phyloP scores from a whole-genome alignment of 2,329 filamentous ascomycete species.

The Ascochyta koolunga region DNA sequence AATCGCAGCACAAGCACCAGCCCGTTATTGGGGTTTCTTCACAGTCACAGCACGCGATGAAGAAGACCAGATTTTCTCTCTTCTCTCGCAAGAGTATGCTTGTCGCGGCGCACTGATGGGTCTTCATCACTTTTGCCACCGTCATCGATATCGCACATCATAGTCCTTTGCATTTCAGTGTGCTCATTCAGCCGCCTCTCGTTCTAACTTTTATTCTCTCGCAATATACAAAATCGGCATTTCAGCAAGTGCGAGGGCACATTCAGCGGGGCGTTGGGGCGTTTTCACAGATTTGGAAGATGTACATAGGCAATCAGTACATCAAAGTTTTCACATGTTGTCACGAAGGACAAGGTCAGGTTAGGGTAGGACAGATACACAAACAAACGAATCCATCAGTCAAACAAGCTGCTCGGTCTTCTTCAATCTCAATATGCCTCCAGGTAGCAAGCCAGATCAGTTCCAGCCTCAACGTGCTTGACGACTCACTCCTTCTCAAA shows the following conservation, averaged over 20 bases:
- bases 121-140: neutral
- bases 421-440: neutral
- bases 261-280: conserved; percentile 10
- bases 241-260: neutral
- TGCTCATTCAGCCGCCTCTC: neutral
- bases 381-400: neutral
- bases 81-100: conserved; percentile 16
- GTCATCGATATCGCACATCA: neutral
- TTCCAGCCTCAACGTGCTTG: conserved; percentile 12
- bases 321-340: neutral
- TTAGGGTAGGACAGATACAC: neutral
- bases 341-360: conserved; percentile 1
- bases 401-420: neutral
- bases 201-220: conserved; percentile 6
- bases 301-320: neutral
- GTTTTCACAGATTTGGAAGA: conserved; percentile 1
- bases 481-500: conserved; percentile 9
- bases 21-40: conserved; percentile 3
- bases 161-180: neutral
- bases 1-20: conserved; percentile 1
- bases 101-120: conserved; percentile 15
- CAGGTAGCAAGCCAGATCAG: neutral
- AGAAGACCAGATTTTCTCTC: conserved; percentile 15
- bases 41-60: neutral
- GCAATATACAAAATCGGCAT: conserved; percentile 9